phyloP scores from a whole-genome alignment of 805 yeast genomes.

The Gaillardinia entomophila region DNA sequence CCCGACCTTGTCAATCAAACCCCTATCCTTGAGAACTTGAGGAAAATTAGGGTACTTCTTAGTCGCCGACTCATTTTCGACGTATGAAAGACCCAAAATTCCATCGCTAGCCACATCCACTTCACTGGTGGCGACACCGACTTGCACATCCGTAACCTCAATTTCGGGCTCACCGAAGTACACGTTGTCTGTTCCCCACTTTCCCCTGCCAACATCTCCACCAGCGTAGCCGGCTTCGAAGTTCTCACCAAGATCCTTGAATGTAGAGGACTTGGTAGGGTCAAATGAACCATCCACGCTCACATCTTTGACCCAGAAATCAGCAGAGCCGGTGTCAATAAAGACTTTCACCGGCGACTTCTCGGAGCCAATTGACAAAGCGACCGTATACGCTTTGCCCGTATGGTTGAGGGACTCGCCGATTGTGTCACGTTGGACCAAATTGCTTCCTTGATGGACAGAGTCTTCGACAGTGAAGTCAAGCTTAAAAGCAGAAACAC shows the following conservation, averaged over 20 bases:
- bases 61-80: not conserved
- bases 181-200: not conserved
- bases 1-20: not conserved
- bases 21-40: not conserved
- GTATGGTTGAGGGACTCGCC: not conserved
- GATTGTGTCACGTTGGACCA: not conserved
- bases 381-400: not conserved
- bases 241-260: not conserved
- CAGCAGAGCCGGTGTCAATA: slow-evolving; percentile 3
- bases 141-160: not conserved
- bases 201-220: not conserved
- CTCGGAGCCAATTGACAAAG: not conserved
- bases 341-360: not conserved
- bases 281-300: not conserved
- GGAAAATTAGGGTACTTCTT: not conserved
- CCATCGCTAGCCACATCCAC: not conserved
- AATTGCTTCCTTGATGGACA: not conserved
- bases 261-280: not conserved
- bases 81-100: not conserved
- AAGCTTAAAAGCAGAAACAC: not conserved
- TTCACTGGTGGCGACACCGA: not conserved
- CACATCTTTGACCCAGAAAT: slow-evolving; percentile 1
- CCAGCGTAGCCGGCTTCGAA: not conserved
- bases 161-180: not conserved
- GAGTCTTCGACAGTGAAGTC: not conserved